Evolutionary conservation across 2,329 filamentous ascomycete genomes (phyloP), one percentile per base, ranked within the genome.

Genomic region (Zarea fungicola): DNA sequence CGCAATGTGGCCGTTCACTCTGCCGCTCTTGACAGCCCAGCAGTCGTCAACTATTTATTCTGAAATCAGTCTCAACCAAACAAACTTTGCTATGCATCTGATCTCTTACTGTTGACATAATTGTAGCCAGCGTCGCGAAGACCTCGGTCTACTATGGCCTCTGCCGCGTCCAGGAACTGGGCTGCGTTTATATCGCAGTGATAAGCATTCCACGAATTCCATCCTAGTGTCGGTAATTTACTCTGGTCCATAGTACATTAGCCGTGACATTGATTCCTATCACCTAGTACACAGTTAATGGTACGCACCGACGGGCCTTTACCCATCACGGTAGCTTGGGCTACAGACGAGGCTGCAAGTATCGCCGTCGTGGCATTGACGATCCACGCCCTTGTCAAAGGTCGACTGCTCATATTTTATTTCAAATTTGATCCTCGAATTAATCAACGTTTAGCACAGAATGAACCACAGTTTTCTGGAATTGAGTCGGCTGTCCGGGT

Each of bases 151-250:
- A 78, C 66, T 31, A 80, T 66, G 28, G 71, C 62, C 34, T 74
- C 56, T 1, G 73, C 76, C 1, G 73, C 69, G 22, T 65, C 63
- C 7, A 77, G 52, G 53, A 81, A 72, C n/a, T 73, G 65, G 3
- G 62, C 62, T 56, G 78, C 72, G 45, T 69, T 70, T 48, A 80
- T 76, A 48, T 75, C 62, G 60, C 76, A 78, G 22, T 63, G 63
- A 53, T 74, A 76, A 16, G 71, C 70, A 57, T 80, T 80, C 75
- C 74, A 78, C 4, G 71, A 72, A 53, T 74, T 76, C 69, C 72
- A 77, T 4, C 73, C 74, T 42, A 74, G 57, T 3, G 69, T 67
- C 0, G 71, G 70, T 14, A 46, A 23, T 46, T 37, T 50, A 11
- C 48, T 42, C 48, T 50, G n/a, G n/a, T n/a, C n/a, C 2, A 22